Conservation (phyloP, 2,329 filamentous ascomycete species). For the Furcasterigmium furcatum region DNA sequence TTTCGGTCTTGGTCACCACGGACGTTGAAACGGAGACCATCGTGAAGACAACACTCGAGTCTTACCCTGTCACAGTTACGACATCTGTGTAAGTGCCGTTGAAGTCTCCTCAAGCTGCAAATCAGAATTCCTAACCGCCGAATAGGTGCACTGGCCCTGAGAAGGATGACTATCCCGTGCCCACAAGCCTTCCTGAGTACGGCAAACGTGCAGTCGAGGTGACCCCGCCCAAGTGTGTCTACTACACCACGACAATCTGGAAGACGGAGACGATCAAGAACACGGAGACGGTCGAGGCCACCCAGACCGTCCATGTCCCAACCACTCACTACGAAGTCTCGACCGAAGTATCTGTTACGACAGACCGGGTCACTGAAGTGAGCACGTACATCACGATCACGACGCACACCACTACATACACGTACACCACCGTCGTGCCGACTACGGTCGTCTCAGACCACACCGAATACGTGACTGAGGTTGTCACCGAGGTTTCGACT, state of each 20-base stretch:
- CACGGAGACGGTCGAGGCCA: slow-evolving; percentile 10
- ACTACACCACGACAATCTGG: slow-evolving; percentile 12
- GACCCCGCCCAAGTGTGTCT: slow-evolving; percentile 10
- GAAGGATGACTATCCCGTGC: neutral
- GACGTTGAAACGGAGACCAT: slow-evolving; percentile 1
- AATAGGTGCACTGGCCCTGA: slow-evolving; percentile 1
- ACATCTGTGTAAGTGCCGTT: slow-evolving; percentile 3
- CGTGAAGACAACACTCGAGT: slow-evolving; percentile 3
- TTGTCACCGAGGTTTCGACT: slow-evolving; percentile 8
- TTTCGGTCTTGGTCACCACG: neutral
- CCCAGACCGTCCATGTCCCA: slow-evolving; percentile 8
- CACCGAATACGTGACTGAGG: slow-evolving; percentile 9
- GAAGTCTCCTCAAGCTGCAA: neutral
- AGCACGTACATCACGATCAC: slow-evolving; percentile 5
- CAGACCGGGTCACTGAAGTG: slow-evolving; percentile 8
- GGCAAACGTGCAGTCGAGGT: slow-evolving; percentile 1
- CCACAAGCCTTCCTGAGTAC: neutral
- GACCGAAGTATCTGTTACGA: slow-evolving; percentile 4
- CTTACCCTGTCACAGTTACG: slow-evolving; percentile 13
- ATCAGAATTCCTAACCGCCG: neutral
- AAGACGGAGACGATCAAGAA: slow-evolving; percentile 12
- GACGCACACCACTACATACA: slow-evolving; percentile 7
- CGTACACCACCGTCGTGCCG: slow-evolving; percentile 5
- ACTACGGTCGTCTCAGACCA: slow-evolving; percentile 9
- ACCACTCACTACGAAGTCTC: slow-evolving; percentile 4